Conservation (phyloP, 2,329 filamentous ascomycete genomes). For the Paramyrothecium sp. region DNA sequence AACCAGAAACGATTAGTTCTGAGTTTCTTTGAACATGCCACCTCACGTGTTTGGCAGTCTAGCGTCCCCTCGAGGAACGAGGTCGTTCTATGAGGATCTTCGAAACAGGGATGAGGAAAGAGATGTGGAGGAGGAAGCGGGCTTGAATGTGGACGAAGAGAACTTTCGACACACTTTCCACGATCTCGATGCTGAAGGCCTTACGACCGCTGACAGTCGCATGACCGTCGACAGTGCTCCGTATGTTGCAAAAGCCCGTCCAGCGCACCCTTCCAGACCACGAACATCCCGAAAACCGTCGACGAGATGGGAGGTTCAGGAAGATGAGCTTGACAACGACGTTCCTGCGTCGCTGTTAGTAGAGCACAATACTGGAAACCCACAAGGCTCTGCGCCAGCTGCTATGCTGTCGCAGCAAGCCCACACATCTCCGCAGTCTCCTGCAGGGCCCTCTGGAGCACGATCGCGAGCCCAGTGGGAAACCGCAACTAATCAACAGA, state of each 20-base stretch:
- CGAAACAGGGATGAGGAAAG: slow-evolving; percentile 36
- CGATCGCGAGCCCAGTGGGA: slow-evolving; percentile 54
- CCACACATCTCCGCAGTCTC: slow-evolving; percentile 11
- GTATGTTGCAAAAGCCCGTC: slow-evolving; percentile 11
- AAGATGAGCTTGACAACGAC: slow-evolving; percentile 57
- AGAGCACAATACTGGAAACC: slow-evolving; percentile 42
- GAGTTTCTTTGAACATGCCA: background rate
- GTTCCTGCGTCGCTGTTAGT: slow-evolving; percentile 64
- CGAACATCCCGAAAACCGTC: slow-evolving; percentile 13
- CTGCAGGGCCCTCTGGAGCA: slow-evolving; percentile 39
- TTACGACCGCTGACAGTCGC: slow-evolving; percentile 45
- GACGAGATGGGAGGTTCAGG: slow-evolving; percentile 29
- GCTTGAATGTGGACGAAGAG: slow-evolving; percentile 49
- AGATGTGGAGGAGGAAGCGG: slow-evolving; percentile 41
- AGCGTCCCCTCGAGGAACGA: slow-evolving; percentile 20
- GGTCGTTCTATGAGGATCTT: slow-evolving; percentile 51
- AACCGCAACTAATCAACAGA: slow-evolving; percentile 49
- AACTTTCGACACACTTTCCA: slow-evolving; percentile 51
- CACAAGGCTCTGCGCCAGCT: slow-evolving; percentile 13
- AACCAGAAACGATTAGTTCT: no score
- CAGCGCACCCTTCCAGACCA: background rate
- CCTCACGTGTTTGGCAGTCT: slow-evolving; percentile 43
- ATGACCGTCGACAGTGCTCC: slow-evolving; percentile 38
- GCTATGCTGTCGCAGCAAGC: slow-evolving; percentile 11
- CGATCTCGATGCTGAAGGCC: slow-evolving; percentile 46